These are phyloP conservation scores for Bidens hawaiensis DNA, from an alignment of 140 eudicot genomes.

Conservation along the genomic window DNA sequence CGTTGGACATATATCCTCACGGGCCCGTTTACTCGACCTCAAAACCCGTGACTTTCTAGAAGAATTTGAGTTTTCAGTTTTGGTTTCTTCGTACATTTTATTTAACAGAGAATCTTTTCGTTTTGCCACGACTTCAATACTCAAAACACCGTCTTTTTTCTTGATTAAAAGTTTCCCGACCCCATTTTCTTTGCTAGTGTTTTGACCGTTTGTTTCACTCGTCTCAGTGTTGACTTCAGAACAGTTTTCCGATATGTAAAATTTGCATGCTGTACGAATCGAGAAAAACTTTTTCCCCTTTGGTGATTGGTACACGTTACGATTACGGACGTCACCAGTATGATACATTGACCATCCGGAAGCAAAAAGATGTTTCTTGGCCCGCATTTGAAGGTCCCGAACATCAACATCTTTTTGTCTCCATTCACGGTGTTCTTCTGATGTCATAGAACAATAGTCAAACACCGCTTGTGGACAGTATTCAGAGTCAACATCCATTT, in stretches of 20 bases:
- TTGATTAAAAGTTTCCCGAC: constrained; percentile 30
- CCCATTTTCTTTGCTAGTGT: constrained; percentile 11
- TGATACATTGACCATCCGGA: constrained; percentile 52
- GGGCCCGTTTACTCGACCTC: constrained; percentile 51
- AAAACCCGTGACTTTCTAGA: constrained; percentile 30
- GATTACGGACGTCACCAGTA: not conserved
- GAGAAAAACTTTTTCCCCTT: constrained; percentile 31
- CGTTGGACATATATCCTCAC: constrained; percentile 38
- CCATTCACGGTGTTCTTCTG: not conserved
- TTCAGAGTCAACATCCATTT: constrained; percentile 33
- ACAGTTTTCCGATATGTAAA: constrained; percentile 18
- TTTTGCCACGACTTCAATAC: constrained; percentile 18
- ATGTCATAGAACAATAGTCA: constrained; percentile 29
- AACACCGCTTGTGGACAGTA: constrained; percentile 50
- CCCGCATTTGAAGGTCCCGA: constrained; percentile 24
- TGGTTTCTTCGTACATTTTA: constrained; percentile 6
- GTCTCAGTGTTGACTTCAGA: constrained; percentile 4
- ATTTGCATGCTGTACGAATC: constrained; percentile 45
- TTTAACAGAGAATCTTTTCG: constrained; percentile 14
- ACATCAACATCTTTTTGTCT: constrained; percentile 1
- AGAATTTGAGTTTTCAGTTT: not conserved
- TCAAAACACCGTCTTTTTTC: constrained; percentile 30
- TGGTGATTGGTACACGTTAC: constrained; percentile 42
- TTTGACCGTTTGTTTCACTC: not conserved
- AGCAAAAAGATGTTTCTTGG: constrained; percentile 53